Base-by-base conservation (phyloP, 2,329 filamentous ascomycete species). In the Alternaria arbusti region DNA sequence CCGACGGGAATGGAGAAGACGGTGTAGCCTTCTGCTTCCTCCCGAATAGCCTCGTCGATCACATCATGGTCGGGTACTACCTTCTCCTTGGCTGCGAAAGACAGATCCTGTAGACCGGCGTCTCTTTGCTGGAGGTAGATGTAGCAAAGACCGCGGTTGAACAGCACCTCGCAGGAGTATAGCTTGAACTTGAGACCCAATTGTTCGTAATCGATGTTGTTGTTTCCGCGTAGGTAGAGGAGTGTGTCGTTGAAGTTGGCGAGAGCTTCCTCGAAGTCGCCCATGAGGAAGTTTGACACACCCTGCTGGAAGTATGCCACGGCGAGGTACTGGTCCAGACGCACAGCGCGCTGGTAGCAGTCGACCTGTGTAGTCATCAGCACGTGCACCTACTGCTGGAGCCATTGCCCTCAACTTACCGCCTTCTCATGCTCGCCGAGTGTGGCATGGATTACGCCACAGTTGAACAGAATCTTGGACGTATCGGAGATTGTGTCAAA, bases 221-320 rank as follows among this genome's bases (percentile, higher is more conserved):
- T 94, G 84, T 99, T 98, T 66, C 96, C 96, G 75, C 96, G 89
- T 49, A 99, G 87, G 81, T 98, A 98, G 45, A 97, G 84, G 44
- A 99, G 85, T 0, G 96, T 97, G 78, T 99, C 96, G 84, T 99
- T 99, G 86, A 99, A 99, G 82, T 98, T 98, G 71, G 94, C 94
- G 65, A 98, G 85, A 17, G 96, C 96, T 81, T 98, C 96, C 79
- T 98, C 94, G 72, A 98, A 98, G 78, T 99, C 96, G 63, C 95
- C 95, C 59, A 98, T 88, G 54, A 99, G 85, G 81, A 99, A 99
- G 80, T 98, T 99, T 59, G 96, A 98, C 17, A 99, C 96, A 46
- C 96, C 96, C 81, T 98, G 93, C 78, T 99, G 96, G 80, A 99
- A 99, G 80, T 98, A 98, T 63, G 96, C 95, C 62, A 99, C 94